Conservation (phyloP, 768 basidiomycete species). For the Cystoderma amianthinum region DNA sequence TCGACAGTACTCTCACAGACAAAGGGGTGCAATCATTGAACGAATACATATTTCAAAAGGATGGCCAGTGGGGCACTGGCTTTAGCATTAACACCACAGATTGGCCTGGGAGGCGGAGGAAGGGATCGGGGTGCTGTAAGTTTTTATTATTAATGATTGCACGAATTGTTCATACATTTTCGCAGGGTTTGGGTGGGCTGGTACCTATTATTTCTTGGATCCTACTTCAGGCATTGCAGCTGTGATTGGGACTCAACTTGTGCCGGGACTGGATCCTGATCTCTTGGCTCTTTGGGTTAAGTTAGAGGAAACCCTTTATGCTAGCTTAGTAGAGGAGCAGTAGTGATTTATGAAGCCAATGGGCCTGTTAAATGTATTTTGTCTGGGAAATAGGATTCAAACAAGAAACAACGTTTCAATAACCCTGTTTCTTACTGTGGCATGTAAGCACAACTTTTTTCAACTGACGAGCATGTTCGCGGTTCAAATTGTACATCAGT, state of each 20-base stretch:
- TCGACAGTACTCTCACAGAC: slow-evolving; percentile 16
- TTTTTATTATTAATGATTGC: background rate
- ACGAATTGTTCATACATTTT: background rate
- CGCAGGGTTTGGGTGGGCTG: slow-evolving; percentile 28
- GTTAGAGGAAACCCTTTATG: slow-evolving; percentile 22
- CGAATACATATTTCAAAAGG: slow-evolving; percentile 6
- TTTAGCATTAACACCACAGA: slow-evolving; percentile 19
- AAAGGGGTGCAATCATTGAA: slow-evolving; percentile 13
- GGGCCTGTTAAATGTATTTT: too few species aligned
- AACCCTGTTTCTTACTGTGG: too few species aligned
- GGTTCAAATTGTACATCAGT: too few species aligned
- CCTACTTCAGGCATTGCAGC: slow-evolving; percentile 22
- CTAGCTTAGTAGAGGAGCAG: slow-evolving; percentile 9
- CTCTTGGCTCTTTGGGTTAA: slow-evolving; percentile 12
- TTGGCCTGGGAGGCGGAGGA: slow-evolving; percentile 17
- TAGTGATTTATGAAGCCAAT: too few species aligned
- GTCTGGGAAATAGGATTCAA: too few species aligned
- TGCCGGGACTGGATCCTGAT: slow-evolving; percentile 15
- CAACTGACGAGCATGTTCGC: too few species aligned
- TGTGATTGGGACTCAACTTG: slow-evolving; percentile 24
- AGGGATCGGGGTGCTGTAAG: slow-evolving; percentile 23
- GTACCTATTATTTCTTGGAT: slow-evolving; percentile 22
- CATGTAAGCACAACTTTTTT: too few species aligned
- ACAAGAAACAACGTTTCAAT: too few species aligned
- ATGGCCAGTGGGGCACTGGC: slow-evolving; percentile 20